Base-by-base conservation (phyloP, 352 stramenopile genomes). In the Elongisporangium senticosum region DNA sequence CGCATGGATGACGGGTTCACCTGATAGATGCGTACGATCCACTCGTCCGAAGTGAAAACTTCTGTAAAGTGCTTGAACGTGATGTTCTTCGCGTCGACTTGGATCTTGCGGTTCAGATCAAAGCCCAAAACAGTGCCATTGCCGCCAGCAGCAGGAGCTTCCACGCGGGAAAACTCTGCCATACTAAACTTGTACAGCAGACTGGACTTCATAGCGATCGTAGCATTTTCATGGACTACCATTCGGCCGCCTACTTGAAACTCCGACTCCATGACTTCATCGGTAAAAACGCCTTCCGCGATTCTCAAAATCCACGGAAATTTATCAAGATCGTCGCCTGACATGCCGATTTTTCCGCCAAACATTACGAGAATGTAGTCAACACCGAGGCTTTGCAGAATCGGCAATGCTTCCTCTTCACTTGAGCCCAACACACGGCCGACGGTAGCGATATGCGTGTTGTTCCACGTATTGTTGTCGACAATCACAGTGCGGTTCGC, bases 381-480 rank as follows among this genome's bases (percentile, higher is more conserved):
- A 19, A 92, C 84, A 11, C 76, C 79, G 19, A 95, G 73, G 23
- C 82, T 93, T 22, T 74, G 57, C 24, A 95, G 63, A 52, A 95
- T 93, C 43, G 83, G 79, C 21, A 76, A 60, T 2, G 86, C 86
- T 11, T 83, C 75, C 0, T 87, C 80, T 64, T 95, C 86, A 23
- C 70, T 71, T 7, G 78, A 89, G 3, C 65, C 69, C 39, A 95
- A 69, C 37, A 88, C 87, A 10, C 93, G 83, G 1, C 93, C 95
- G 13, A 98, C 87, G 0, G 93, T 98, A 37, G 95, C 95, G 65
- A 98, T 98, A 69, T 98, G 95, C 37, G 92, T 98, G 68, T 98
- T 97, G 71, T 98, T 98, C 95, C 95, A 98, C 53, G 95, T 98
- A 63, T 98, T 98, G 74, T 98, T 98, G 74, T 98, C 95, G 2